Percentiles rank a stretch among this genome's conserved stretches.
Evolutionary conservation across 495 filamentous ascomycete genomes (phyloP).

Genomic region (Xylaria acuta): DNA sequence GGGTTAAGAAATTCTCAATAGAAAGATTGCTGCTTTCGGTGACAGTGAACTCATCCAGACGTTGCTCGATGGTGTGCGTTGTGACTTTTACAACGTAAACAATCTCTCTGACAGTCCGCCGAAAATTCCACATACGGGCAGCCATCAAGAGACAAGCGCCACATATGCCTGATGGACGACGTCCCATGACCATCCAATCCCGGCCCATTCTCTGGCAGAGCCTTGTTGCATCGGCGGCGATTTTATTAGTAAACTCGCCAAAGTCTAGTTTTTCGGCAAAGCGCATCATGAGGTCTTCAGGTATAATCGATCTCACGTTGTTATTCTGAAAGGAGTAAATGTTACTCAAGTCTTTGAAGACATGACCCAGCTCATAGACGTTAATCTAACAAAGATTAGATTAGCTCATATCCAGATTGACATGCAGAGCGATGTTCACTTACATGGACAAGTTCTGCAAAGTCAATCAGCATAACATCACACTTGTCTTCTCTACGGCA

Average conservation of each 20-base stretch:
- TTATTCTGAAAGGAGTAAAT: conserved; percentile 63
- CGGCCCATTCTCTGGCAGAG: conserved; percentile 90
- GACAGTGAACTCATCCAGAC: conserved; percentile 85
- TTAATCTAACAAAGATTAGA: conserved; percentile 64
- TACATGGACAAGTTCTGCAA: conserved; percentile 76
- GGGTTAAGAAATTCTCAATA: conserved; percentile 83
- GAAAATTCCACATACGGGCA: conserved; percentile 96
- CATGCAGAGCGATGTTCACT: conserved; percentile 31
- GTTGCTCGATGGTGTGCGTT: conserved; percentile 85
- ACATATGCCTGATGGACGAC: conserved; percentile 91
- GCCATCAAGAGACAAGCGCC: conserved; percentile 94
- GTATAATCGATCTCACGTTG: conserved; percentile 64
- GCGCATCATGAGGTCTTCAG: conserved; percentile 86
- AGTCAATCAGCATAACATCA: conserved; percentile 87
- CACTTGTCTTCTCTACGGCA: conserved; percentile 71
- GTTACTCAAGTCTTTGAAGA: conserved; percentile 77
- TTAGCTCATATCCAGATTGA: conserved; percentile 29
- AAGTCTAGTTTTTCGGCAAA: conserved; percentile 93
- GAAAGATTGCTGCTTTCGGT: conserved; percentile 81
- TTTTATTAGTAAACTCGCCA: conserved; percentile 72
- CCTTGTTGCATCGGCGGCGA: conserved; percentile 82
- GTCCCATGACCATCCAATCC: conserved; percentile 95
- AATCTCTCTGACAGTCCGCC: conserved; percentile 87
- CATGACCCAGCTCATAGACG: conserved; percentile 86
- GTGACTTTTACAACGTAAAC: conserved; percentile 96